Evolutionary conservation across 2,329 filamentous ascomycete genomes (phyloP).

Genomic region (Exophiala xenobiotica): DNA sequence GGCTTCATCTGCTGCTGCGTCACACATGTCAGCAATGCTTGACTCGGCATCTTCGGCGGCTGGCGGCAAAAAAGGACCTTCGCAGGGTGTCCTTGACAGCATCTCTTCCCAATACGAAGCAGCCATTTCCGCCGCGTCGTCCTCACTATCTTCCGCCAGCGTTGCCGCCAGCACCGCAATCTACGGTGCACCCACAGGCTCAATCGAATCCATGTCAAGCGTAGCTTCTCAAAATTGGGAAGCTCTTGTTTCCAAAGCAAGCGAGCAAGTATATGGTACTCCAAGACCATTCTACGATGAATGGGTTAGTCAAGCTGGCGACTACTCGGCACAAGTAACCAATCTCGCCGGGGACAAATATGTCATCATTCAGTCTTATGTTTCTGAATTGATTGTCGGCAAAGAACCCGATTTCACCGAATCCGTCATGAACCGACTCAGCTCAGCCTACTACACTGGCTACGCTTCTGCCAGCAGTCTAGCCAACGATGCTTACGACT

Average conservation of each 20-base stretch:
- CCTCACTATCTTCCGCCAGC: conserved; percentile 40
- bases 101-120: conserved; percentile 48
- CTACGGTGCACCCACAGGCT: conserved; percentile 46
- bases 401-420: conserved; percentile 81
- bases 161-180: conserved; percentile 43
- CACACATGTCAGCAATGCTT: conserved; percentile 42
- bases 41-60: conserved; percentile 42
- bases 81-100: conserved; percentile 42
- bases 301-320: conserved; percentile 21
- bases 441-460: conserved; percentile 69
- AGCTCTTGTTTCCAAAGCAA: conserved; percentile 62
- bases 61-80: conserved; percentile 36
- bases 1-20: conserved; percentile 41
- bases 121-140: conserved; percentile 47
- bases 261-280: conserved; percentile 67
- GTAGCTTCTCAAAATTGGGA: conserved; percentile 65
- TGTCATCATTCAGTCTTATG: conserved; percentile 65
- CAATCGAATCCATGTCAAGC: conserved; percentile 50
- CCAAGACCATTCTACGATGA: conserved; percentile 48
- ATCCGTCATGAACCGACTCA: conserved; percentile 71
- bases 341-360: conserved; percentile 64
- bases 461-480: conserved; percentile 52
- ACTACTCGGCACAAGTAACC: conserved; percentile 62
- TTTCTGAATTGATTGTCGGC: conserved; percentile 73
- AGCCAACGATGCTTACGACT: conserved; percentile 48